A percentile compares a stretch with the other conserved stretches of the same genome.
phyloP scores from a whole-genome alignment of 768 basidiomycete species.

The Suillus paluster region DNA sequence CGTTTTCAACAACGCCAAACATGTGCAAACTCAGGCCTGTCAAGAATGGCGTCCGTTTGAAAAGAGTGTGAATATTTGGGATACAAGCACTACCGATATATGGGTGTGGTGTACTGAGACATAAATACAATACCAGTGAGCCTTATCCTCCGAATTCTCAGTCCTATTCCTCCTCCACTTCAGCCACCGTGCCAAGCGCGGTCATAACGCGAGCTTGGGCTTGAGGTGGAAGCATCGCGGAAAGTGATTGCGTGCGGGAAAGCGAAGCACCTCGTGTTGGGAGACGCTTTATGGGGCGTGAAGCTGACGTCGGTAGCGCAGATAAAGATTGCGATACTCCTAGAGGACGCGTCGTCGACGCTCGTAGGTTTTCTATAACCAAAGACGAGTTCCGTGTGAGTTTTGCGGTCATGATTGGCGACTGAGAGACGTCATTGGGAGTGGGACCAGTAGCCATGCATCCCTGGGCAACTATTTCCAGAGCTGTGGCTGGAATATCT shows the following conservation, averaged over 20 bases:
- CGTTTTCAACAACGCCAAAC: neutral
- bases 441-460: neutral
- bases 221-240: neutral
- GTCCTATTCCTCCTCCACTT: neutral
- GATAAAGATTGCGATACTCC: neutral
- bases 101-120: neutral
- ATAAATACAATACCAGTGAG: neutral
- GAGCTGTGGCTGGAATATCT: neutral
- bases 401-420: neutral
- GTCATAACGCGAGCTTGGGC: neutral
- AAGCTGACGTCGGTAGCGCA: neutral
- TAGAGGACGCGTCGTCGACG: too few species aligned
- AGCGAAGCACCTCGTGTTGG: too few species aligned
- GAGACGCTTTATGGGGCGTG: neutral
- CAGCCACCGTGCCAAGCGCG: neutral
- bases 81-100: neutral
- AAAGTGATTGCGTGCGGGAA: constrained; percentile 1
- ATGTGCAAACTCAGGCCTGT: neutral
- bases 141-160: neutral
- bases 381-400: neutral
- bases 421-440: neutral
- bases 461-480: neutral
- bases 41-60: neutral
- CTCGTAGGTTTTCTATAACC: neutral
- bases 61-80: neutral